Base-by-base conservation (phyloP, 2,329 filamentous ascomycete genomes). In the Monilinia fructigena region DNA sequence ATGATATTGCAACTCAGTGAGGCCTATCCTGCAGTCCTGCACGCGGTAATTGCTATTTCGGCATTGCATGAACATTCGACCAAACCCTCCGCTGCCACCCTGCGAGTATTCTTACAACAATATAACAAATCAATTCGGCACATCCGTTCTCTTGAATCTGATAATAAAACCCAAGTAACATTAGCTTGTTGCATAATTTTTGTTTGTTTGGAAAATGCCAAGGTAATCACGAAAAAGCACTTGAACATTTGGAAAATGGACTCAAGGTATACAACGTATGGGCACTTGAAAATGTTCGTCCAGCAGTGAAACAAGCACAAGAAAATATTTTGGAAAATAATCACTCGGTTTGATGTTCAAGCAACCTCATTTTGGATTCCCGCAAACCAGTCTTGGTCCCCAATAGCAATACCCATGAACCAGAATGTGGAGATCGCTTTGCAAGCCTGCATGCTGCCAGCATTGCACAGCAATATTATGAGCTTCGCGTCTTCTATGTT, bases 181-280 rank as follows among this genome's bases (percentile, higher is more conserved):
- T 56, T 70, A 42, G 66, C 63, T 16, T 71, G 70, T 52, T 71
- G 70, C 52, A 61, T 70, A 56, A 47, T 71, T 18, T 72, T 71
- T 55, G 65, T 70, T 23, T 72, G 66, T 61, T 20, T 71, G 26
- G 70, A 72, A 58, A 70, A 70, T 60, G 48, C 70, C 54, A 53
- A 26, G 67, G 69, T 7, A 68, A 72, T 42, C 38, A 68, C 18
- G 64, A 65, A n/a, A 60, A 45, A n/a, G 68, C 68, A 20, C 54
- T 70, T 7, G 23, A 47, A n/a, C 69, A 70, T 66, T 54, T 71
- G 7, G 45, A 67, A 31, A 69, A 55, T 42, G 70, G 69, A 26
- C 55, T 70, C 1, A 61, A 48, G n/a, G 55, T 71, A 47, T 62
- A 70, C 10, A 61, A 68, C 42, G 54, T 64, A 26, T 71, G 70